A percentile compares a stretch with the other conserved stretches of the same genome.
These are phyloP conservation scores for Chalciporus sphaerocephalus DNA, from an alignment of 768 basidiomycete species.

Conservation along the genomic window DNA sequence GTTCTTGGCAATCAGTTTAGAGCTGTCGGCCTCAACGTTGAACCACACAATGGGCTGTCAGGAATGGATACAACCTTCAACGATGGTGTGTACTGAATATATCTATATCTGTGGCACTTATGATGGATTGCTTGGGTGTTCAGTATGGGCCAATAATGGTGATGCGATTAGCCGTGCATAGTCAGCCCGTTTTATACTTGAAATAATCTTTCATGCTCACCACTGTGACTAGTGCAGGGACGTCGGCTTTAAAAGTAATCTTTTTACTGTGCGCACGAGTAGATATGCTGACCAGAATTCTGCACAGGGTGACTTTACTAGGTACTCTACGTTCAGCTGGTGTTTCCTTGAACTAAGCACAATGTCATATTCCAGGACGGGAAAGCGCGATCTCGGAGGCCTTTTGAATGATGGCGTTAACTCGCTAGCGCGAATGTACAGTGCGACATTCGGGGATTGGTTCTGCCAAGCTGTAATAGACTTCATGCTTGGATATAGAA, in stretches of 20 bases:
- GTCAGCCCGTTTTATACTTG: conserved; percentile 40
- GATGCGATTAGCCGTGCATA: conserved; percentile 90
- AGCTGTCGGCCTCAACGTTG: conserved; percentile 62
- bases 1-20: conserved; percentile 72
- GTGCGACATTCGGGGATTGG: conserved; percentile 90
- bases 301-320: conserved; percentile 82
- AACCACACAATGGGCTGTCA: conserved; percentile 47
- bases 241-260: conserved; percentile 88
- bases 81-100: conserved; percentile 47
- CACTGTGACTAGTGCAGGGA: conserved; percentile 69
- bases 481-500: conserved; percentile 85
- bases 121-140: background rate
- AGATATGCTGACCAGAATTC: conserved; percentile 4
- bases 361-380: conserved; percentile 56
- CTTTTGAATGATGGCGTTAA: conserved; percentile 96
- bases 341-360: conserved; percentile 5
- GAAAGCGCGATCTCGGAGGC: conserved; percentile 90
- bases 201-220: background rate
- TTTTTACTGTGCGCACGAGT: background rate
- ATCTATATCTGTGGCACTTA: background rate
- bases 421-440: conserved; percentile 86
- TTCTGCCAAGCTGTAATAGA: conserved; percentile 96
- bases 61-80: conserved; percentile 76
- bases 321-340: conserved; percentile 38
- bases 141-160: conserved; percentile 98